Base-by-base conservation (phyloP, 768 basidiomycete species). In the Amanita thiersii region DNA sequence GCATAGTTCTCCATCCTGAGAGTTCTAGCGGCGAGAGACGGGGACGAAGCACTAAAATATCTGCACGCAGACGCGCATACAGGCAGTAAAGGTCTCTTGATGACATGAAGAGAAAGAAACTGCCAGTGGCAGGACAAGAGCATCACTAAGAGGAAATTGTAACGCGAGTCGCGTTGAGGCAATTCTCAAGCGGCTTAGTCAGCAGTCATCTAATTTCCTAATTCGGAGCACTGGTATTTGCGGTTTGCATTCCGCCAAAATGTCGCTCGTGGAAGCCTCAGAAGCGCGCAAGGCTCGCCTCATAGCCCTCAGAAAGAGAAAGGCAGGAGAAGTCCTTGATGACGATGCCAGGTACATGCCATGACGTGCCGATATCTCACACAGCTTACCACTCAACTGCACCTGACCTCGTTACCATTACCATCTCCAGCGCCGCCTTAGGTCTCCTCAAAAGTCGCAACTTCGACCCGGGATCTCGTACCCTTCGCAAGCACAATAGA, bases 381-480 rank as follows among this genome's bases (percentile, higher is more conserved):
- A n/a, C n/a, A n/a, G n/a, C n/a, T n/a, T n/a, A n/a, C n/a, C n/a
- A n/a, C n/a, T n/a, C n/a, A n/a, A n/a, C n/a, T n/a, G n/a, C n/a
- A n/a, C n/a, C n/a, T n/a, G n/a, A n/a, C n/a, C n/a, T n/a, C n/a
- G n/a, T n/a, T n/a, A n/a, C n/a, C n/a, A n/a, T n/a, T n/a, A n/a
- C n/a, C n/a, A n/a, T 37, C 52, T 21, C 53, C 63, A 32, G 72
- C 70, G 49, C 65, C 77, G 9, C 54, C n/a, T n/a, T n/a, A n/a
- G 32, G 40, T 11, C 31, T 81, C 39, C 63, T 89, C 23, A 75
- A 77, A 50, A 75, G 65, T 49, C 78, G 94, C 25, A 93, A 93
- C 54, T 98, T 86, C 59, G 94, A 98, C 61, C 90, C 91, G 1
- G 79, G 80, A 50, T 86, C 89, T 20, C 78, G 85, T 45, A 86